Evolutionary conservation across 257 asterid species (phyloP).

Genomic region (Cruciata laevipes): DNA sequence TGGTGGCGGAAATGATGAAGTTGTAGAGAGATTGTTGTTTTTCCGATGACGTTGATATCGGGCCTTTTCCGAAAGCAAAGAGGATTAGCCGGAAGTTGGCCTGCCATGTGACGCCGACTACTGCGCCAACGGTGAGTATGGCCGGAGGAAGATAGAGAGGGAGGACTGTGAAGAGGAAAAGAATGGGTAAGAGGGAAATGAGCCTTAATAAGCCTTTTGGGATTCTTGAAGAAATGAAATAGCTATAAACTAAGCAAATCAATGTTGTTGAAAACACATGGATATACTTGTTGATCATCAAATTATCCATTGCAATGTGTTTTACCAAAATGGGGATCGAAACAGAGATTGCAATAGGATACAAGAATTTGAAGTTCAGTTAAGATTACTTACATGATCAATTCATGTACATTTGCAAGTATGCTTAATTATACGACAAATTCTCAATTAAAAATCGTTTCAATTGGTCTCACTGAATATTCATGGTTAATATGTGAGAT

Average conservation of each 20-base stretch:
- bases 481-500: too few species aligned
- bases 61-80: conserved; percentile 40
- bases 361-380: too few species aligned
- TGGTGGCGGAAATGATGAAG: conserved; percentile 42
- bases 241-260: conserved; percentile 3
- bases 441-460: too few species aligned
- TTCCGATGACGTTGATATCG: too few species aligned
- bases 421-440: too few species aligned
- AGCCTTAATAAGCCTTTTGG: conserved; percentile 38
- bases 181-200: conserved; percentile 36
- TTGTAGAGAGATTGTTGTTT: conserved; percentile 39
- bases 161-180: conserved; percentile 32
- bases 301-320: too few species aligned
- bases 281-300: not conserved
- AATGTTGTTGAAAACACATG: not conserved
- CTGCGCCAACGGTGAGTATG: conserved; percentile 26
- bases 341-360: too few species aligned
- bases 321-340: too few species aligned
- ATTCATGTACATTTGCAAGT: too few species aligned
- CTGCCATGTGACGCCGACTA: conserved; percentile 26
- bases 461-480: too few species aligned
- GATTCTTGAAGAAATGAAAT: conserved; percentile 28
- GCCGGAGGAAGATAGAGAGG: conserved; percentile 37
- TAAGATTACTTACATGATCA: too few species aligned
- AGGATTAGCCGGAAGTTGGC: conserved; percentile 49